Conservation (phyloP, 257 asterid genomes). For the Datura wrightii region DNA sequence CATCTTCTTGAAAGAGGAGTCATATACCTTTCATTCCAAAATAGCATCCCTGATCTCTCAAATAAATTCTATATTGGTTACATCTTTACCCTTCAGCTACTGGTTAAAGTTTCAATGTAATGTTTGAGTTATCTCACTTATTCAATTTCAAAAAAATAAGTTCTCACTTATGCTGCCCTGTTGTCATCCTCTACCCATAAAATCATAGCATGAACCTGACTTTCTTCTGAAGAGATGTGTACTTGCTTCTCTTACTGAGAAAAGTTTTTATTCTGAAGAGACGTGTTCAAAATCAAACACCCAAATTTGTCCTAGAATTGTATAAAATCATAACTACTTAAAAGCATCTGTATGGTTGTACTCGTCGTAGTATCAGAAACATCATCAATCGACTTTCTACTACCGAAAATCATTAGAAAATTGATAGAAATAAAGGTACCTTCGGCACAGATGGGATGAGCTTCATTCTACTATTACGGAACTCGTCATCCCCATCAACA, state of each 20-base stretch:
- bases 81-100: slow-evolving; percentile 3
- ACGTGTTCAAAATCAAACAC: background rate
- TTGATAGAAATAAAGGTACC: slow-evolving; percentile 50
- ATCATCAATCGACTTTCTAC: background rate
- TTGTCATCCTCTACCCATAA: background rate
- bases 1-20: slow-evolving; percentile 11
- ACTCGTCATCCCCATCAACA: slow-evolving; percentile 96
- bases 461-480: slow-evolving; percentile 90
- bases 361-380: background rate
- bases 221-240: background rate
- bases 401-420: background rate
- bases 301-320: background rate
- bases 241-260: background rate
- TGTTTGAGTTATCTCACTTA: background rate
- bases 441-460: slow-evolving; percentile 97
- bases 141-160: background rate
- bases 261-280: background rate
- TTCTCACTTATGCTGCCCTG: background rate
- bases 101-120: slow-evolving; percentile 27
- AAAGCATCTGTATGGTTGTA: background rate
- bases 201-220: background rate
- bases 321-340: slow-evolving; percentile 2
- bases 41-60: slow-evolving; percentile 16
- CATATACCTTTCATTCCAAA: background rate
- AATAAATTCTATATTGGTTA: slow-evolving; percentile 17